Conservation (phyloP, 257 asterid species). For the Rauvolfia tetraphylla region DNA sequence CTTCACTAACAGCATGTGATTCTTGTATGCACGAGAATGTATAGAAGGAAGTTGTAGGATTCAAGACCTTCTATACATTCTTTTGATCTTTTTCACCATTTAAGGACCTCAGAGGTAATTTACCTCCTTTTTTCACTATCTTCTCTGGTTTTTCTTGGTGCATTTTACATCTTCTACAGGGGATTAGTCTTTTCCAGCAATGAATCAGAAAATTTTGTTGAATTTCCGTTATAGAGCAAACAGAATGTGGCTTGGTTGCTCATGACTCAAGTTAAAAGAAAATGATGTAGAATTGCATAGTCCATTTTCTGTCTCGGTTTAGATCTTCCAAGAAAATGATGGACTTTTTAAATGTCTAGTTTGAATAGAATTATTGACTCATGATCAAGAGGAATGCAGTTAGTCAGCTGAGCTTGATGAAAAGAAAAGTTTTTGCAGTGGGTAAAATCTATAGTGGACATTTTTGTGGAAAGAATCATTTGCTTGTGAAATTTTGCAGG, state of each 20-base stretch:
- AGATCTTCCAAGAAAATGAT: not conserved
- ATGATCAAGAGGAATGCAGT: not conserved
- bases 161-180: not conserved
- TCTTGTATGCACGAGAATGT: not conserved
- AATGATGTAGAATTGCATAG: not conserved
- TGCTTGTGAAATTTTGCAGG: not conserved
- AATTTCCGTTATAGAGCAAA: not conserved
- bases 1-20: not conserved
- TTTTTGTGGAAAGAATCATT: not conserved
- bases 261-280: not conserved
- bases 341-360: not conserved
- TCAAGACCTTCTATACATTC: conserved; percentile 3
- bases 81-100: not conserved
- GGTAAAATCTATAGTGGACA: not conserved
- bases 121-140: not conserved
- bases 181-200: not conserved
- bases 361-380: not conserved
- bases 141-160: not conserved
- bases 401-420: not conserved
- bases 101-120: not conserved
- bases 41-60: not conserved
- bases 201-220: not conserved
- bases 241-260: not conserved
- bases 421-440: not conserved
- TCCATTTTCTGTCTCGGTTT: not conserved